Evolutionary conservation across 1,284 basidiomycete genomes (phyloP), one percentile per base, ranked within the genome.

Genomic region (Heterobasidion occidentale): DNA sequence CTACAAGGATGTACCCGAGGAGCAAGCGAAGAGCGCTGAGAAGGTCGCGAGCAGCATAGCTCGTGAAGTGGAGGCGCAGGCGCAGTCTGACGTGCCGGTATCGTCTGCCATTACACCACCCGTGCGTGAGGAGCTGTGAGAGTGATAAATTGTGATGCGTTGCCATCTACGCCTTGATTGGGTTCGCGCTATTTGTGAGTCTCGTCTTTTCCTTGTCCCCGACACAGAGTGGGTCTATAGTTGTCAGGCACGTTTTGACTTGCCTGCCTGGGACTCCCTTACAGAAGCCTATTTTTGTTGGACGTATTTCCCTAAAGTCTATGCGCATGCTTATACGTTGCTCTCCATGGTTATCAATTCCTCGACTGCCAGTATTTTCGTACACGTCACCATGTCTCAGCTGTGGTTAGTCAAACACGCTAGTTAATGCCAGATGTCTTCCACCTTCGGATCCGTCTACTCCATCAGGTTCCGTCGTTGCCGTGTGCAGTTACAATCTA

Each of bases 71-170:
- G 62, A 55, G 46, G 60, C 57, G 47, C 65, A 65, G 56, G 55
- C 58, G 55, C 54, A 56, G 59, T 51, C n/a, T 55, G 44, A 35
- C 52, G 4, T 46, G 27, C 55, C 15, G 52, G 56, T 20, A 20
- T 20, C 19, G 47, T 42, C 38, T n/a, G 54, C 58, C 55, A 46
- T 51, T 17, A 36, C 59, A 44, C 52, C 52, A 42, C 48, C 53
- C 20, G 46, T 55, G 42, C 72, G 70, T 59, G 65, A 60, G 55
- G 71, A 73, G 58, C 62, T 73, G 53, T 73, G 64, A 68, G 6
- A 51, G 44, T 42, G 36, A 34, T 20, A 35, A 34, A 48, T 59
- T 53, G 53, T 58, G 15, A 42, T 35, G 48, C 54, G n/a, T 44
- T 36, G 44, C 34, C 19, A 46, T 42, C 52, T 42, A 7, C 38